A percentile compares a stretch with the other conserved stretches of the same genome.
These are phyloP conservation scores for Mycena vulgaris DNA, from an alignment of 768 basidiomycete genomes.

Conservation along the genomic window DNA sequence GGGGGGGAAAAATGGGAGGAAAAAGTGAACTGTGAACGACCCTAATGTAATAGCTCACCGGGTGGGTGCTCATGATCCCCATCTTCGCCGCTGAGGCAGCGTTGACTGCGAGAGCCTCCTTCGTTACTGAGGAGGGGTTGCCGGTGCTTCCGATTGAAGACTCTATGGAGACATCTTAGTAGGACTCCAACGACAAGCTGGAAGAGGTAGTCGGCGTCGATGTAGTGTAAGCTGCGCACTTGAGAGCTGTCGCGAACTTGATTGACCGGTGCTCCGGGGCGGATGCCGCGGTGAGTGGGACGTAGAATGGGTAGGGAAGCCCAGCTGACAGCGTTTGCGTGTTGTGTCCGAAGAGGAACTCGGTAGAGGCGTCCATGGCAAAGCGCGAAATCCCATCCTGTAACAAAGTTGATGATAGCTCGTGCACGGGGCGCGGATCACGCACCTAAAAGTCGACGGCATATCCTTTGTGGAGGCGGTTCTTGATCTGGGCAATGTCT, in stretches of 20 bases:
- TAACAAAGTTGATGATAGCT: neutral
- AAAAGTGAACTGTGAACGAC: too few species aligned
- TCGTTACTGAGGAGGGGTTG: too few species aligned
- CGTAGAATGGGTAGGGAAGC: constrained; percentile 60
- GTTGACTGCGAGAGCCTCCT: too few species aligned
- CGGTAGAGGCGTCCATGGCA: constrained; percentile 71
- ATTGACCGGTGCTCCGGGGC: constrained; percentile 19
- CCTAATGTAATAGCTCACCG: too few species aligned
- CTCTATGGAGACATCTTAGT: too few species aligned
- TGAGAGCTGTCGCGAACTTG: constrained; percentile 65
- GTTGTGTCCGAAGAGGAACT: constrained; percentile 69
- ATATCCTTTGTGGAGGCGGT: constrained; percentile 60
- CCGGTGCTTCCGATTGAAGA: too few species aligned
- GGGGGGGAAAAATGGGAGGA: too few species aligned
- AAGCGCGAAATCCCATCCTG: constrained; percentile 70
- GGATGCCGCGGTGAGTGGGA: constrained; percentile 28
- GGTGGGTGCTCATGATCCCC: too few species aligned
- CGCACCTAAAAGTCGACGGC: constrained; percentile 74
- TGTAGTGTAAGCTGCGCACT: constrained; percentile 63
- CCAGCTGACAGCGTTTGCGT: constrained; percentile 62
- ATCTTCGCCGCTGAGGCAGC: too few species aligned
- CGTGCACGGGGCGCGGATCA: neutral
- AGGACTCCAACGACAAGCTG: too few species aligned
- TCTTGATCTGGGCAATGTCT: constrained; percentile 61
- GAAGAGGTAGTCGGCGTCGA: too few species aligned